Base-by-base conservation (phyloP, 345 rosid species). In the Cardamine chenopodiifolia region DNA sequence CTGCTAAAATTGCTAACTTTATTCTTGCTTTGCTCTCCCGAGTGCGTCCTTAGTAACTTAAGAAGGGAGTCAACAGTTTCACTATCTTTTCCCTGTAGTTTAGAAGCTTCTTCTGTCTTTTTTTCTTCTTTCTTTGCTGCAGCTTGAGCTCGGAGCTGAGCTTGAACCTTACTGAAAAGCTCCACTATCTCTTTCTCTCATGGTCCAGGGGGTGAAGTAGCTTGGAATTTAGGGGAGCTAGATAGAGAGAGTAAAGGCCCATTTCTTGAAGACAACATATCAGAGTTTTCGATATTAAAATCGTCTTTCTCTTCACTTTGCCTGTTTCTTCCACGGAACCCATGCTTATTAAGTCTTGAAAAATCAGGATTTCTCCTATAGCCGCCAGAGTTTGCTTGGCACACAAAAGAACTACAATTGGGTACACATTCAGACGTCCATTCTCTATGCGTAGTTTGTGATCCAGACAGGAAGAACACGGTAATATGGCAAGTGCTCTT, bases 151-250 rank as follows among this genome's bases (percentile, higher is more conserved):
- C 96, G 87, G 70, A 95, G 97, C 77, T 86, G 91, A 76, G 87
- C 79, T 70, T 95, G 99, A 58, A 91, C 96, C 82, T 95, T 88
- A 80, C 84, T 84, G 81, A 95, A 95, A 65, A 92, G 86, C 72
- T 95, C 87, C 42, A 89, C 93, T 67, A 95, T 89, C 81, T 95
- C 97, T 86, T 88, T 86, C 83, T 95, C 96, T 75, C 80, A 86
- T 18, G 82, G 86, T 40, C 93, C 91, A 5, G 97, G 97, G 71
- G 87, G 64, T 18, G 96, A 86, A 48, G 88, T 89, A 68, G 93
- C 89, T 71, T 89, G 97, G 66, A 80, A 86, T 63, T 86, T 92
- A 47, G 95, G 75, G 63, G 88, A 75, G 65, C 74, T 72, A 28
- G 94, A 86, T 14, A 85, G 74, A 68, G 96, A 86, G 15, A 85